phyloP scores from a whole-genome alignment of 1,139 yeast species.

The Magnusiomyces paraingens region DNA sequence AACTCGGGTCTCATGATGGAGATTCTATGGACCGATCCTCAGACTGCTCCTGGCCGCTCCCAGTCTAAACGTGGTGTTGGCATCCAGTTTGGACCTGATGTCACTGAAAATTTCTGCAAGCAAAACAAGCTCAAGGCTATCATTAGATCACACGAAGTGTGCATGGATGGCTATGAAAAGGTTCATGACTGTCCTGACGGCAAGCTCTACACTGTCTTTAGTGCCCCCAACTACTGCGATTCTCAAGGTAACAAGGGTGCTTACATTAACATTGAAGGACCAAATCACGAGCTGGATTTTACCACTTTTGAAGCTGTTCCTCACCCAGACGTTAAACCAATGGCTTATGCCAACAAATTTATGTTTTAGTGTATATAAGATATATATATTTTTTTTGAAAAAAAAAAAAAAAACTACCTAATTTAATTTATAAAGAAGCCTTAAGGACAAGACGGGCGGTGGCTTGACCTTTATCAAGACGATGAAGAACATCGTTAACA shows the following conservation, averaged over 20 bases:
- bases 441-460: slow-evolving; percentile 43
- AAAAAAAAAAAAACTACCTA: not conserved
- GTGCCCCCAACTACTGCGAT: slow-evolving; percentile 98
- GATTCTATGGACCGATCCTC: slow-evolving; percentile 97
- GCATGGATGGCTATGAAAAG: slow-evolving; percentile 81
- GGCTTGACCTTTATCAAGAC: slow-evolving; percentile 38
- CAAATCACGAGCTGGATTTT: slow-evolving; percentile 49
- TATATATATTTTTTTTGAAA: not conserved
- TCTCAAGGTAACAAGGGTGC: slow-evolving; percentile 88
- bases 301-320: slow-evolving; percentile 71
- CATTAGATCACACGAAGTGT: slow-evolving; percentile 90
- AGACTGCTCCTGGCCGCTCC: slow-evolving; percentile 64
- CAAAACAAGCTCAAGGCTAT: slow-evolving; percentile 67
- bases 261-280: slow-evolving; percentile 58
- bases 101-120: slow-evolving; percentile 72
- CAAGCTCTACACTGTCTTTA: slow-evolving; percentile 79
- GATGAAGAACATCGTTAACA: slow-evolving; percentile 36
- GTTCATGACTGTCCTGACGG: slow-evolving; percentile 63
- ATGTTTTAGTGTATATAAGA: slow-evolving; percentile 24
- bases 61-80: slow-evolving; percentile 95
- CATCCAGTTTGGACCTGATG: slow-evolving; percentile 93
- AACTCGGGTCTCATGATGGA: slow-evolving; percentile 94
- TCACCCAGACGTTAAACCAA: slow-evolving; percentile 89
- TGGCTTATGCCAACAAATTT: slow-evolving; percentile 67
- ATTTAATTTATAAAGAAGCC: slow-evolving; percentile 2